phyloP scores from a whole-genome alignment of 208 protist species.

The Histomonas meleagridis region DNA sequence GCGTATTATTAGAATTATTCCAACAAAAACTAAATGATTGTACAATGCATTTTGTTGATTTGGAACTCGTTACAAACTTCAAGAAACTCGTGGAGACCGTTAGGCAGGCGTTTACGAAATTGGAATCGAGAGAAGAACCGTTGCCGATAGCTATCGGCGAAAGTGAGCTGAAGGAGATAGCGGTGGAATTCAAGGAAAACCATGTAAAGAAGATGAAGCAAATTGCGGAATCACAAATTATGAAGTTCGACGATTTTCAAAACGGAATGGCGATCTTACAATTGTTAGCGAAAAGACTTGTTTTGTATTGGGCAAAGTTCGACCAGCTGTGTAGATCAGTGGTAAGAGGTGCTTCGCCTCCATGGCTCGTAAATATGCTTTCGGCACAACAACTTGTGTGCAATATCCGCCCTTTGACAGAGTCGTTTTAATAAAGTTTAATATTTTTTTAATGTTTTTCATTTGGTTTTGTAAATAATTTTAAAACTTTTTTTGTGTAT shows the following conservation, averaged over 20 bases:
- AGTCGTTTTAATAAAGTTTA: conserved; percentile 23
- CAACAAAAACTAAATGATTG: conserved; percentile 13
- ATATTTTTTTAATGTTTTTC: too few species aligned
- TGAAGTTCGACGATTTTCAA: conserved; percentile 3
- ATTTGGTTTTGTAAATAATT: too few species aligned
- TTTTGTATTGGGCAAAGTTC: conserved; percentile 30
- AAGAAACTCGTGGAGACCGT: background rate
- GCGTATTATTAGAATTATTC: background rate
- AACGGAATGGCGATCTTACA: background rate
- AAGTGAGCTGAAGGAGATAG: conserved; percentile 12
- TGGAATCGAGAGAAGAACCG: background rate
- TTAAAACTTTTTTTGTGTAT: too few species aligned
- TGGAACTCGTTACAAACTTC: background rate
- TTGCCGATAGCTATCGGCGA: background rate
- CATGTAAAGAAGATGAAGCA: background rate
- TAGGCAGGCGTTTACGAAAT: background rate
- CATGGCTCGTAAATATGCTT: background rate
- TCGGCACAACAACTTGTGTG: background rate
- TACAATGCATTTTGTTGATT: background rate
- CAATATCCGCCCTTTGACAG: background rate
- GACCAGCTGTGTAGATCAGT: background rate
- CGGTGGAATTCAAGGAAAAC: background rate
- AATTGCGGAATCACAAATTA: background rate
- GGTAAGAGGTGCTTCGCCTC: background rate
- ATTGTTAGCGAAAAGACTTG: background rate